phyloP scores from a whole-genome alignment of 1,139 yeast genomes.

The Groenewaldozyma sp. region DNA sequence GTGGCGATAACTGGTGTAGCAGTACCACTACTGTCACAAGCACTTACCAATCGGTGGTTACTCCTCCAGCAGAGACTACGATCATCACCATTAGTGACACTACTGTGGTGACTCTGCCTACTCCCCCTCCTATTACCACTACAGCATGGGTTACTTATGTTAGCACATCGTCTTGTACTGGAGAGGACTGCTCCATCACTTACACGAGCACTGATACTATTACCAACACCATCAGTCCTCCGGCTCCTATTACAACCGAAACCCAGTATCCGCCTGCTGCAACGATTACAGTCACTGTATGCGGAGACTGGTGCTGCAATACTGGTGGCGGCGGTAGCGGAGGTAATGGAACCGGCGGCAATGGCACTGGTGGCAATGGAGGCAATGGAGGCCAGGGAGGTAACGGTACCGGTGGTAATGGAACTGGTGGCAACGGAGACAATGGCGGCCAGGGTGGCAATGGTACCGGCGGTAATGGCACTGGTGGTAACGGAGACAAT shows the following conservation, averaged over 20 bases:
- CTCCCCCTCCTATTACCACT: background rate
- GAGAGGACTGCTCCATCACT: conserved; percentile 1
- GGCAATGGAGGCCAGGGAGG: background rate
- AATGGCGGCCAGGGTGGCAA: conserved; percentile 2
- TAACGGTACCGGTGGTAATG: conserved; percentile 3
- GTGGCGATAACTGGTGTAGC: background rate
- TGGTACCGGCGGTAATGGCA: conserved; percentile 5
- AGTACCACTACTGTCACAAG: background rate
- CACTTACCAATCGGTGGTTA: background rate
- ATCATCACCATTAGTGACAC: background rate
- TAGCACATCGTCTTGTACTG: background rate
- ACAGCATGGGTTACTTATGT: background rate
- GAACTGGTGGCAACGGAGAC: conserved; percentile 2
- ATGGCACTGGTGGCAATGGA: conserved; percentile 1
- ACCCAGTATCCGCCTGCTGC: background rate
- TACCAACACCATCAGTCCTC: background rate
- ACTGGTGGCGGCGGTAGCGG: background rate
- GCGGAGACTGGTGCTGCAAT: background rate
- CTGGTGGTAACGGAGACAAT: conserved; percentile 1
- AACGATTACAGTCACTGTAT: background rate
- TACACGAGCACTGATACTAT: background rate
- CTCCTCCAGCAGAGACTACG: conserved; percentile 1
- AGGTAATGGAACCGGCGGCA: conserved; percentile 1
- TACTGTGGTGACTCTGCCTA: background rate
- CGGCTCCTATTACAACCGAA: background rate